Evolutionary conservation across 2,329 filamentous ascomycete genomes (phyloP).

Genomic region (Mycosphaerella sp.): DNA sequence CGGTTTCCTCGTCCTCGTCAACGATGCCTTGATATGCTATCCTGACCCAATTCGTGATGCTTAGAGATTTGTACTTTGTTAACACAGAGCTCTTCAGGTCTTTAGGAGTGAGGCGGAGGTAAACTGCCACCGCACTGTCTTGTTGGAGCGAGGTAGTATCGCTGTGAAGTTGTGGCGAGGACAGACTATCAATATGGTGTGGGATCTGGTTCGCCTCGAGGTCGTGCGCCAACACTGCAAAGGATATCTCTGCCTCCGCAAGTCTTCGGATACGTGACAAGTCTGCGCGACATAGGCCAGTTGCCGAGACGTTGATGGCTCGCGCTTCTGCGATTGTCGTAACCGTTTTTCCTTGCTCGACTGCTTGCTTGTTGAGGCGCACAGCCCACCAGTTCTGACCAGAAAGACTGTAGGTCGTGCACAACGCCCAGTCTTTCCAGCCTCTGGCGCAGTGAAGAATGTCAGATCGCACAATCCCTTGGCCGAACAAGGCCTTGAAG

Average conservation of each 20-base stretch:
- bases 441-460: slow-evolving; percentile 61
- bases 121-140: slow-evolving; percentile 7
- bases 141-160: neutral
- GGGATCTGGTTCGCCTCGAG: slow-evolving; percentile 21
- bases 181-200: slow-evolving; percentile 19
- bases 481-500: slow-evolving; percentile 55
- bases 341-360: slow-evolving; percentile 1
- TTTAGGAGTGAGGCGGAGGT: slow-evolving; percentile 3
- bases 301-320: slow-evolving; percentile 6
- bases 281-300: slow-evolving; percentile 15
- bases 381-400: slow-evolving; percentile 77
- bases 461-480: slow-evolving; percentile 56
- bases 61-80: neutral
- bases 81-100: neutral
- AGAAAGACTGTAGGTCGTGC: slow-evolving; percentile 61
- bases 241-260: slow-evolving; percentile 34
- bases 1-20: neutral
- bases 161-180: slow-evolving; percentile 6
- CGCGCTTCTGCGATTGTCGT: slow-evolving; percentile 21
- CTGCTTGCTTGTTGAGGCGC: slow-evolving; percentile 47
- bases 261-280: slow-evolving; percentile 34
- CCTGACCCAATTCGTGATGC: slow-evolving; percentile 11
- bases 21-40: slow-evolving; percentile 10
- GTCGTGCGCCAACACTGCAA: slow-evolving; percentile 25
- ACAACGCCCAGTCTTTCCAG: slow-evolving; percentile 71